Base-by-base conservation (phyloP, 805 yeast species). In the Hanseniaspora thailandica region DNA sequence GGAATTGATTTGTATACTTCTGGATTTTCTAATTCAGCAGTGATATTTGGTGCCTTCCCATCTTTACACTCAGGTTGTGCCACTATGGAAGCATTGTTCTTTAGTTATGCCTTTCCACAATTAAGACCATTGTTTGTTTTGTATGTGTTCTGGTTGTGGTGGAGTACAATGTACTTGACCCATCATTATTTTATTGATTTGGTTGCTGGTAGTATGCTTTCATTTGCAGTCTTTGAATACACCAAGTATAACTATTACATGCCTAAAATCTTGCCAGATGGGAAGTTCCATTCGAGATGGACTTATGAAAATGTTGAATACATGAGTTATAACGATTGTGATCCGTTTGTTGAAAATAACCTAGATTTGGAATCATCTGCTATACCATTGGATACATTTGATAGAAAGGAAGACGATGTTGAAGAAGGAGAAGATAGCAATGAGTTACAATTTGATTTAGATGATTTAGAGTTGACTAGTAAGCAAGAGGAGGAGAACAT, bases 141-240 rank as follows among this genome's bases (percentile, higher is more conserved):
- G 19, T 93, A 90, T 65, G 93, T 87, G n/a, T 70, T 80, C 57
- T 87, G 95, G 94, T 75, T 93, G 60, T 90, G 97, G 97, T 93
- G 96, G 95, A 78, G 93, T 48, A 93, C 97, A 15, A 90, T 90
- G 98, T 90, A 90, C 67, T 75, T 90, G 62, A 90, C 97, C 0
- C 98, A 90, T 68, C 98, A 90, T 69, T 90, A 90, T 66, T 93
- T 93, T 63, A 80, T 90, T 56, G 97, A 90, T 65, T 77, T 90
- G 51, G 86, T 86, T 62, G 90, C 86, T n/a, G 98, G 98, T 22
- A 90, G 96, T 1, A 76, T 80, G n/a, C 72, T 93, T 54, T 80
- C 95, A 0, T 75, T 81, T 56, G 66, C 76, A 15, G 81, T 85
- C 31, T 89, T 86, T 67, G 74, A 76, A 57, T 76, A 81, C 60